Base-by-base conservation (phyloP, 1,284 basidiomycete species). In the Papiliotrema nemorosa region DNA sequence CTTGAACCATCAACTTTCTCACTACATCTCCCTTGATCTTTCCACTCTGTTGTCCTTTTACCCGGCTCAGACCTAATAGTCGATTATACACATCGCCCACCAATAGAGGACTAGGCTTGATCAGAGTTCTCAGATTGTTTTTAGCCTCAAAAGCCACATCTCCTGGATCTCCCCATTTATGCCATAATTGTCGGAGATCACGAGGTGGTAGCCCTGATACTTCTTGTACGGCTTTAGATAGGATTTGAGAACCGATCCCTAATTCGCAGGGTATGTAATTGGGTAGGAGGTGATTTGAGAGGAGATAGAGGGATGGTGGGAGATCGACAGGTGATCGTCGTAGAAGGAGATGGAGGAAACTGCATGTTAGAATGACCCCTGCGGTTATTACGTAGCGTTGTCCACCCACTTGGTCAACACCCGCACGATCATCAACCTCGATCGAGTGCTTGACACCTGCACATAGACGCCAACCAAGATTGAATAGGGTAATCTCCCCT, bases 91-190 rank as follows among this genome's bases (percentile, higher is more conserved):
- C 83, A 54, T 78, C 78, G 20, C 78, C 74, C 27, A 87, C 80
- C 14, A 82, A 76, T 7, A 91, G 76, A 5, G 86, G 82, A 6
- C 82, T 78, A 55, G 88, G 88, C 4, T 86, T 82, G 40, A 88
- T 73, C 26, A 91, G 77, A 0, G 88, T 90, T 43, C 86, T 80
- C 24, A 90, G 73, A 57, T 84, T 89, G 3, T 82, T 83, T 71
- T 88, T 90, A 5, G 89, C 88, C 55, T 84, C 81, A 62, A 84
- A 90, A 2, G 90, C 90, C 9, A 91, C 87, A 64, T 93, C 90
- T 0, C 88, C 71, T 46, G 83, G 80, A 71, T 90, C 87, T 16
- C 88, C 87, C 37, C 63, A 63, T 57, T 76, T 74, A 50, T 74
- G 68, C 64, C 76, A 78, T 1, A 80, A 66, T 44, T 78, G 81